These are phyloP conservation scores for Ophiostoma populinum DNA, from an alignment of 2,329 filamentous ascomycete species.

Conservation along the genomic window DNA sequence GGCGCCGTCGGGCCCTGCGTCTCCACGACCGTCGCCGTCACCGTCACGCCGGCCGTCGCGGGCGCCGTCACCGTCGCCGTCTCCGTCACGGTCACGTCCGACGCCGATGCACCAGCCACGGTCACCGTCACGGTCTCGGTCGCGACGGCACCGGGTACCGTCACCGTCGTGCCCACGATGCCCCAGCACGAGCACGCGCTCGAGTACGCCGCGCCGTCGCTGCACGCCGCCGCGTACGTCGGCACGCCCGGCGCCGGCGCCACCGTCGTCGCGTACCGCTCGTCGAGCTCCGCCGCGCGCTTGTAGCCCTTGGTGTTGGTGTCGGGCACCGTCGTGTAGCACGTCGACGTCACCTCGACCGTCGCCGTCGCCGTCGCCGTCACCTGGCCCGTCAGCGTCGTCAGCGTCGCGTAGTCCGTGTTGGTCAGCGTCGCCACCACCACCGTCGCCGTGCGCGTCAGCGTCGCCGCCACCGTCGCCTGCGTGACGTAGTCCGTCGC, in stretches of 20 bases:
- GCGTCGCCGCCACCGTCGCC: not conserved
- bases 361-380: not conserved
- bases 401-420: not conserved
- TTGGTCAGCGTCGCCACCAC: conserved; percentile 1
- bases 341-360: conserved; percentile 1
- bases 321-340: no score
- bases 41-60: not conserved
- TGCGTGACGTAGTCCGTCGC: not conserved
- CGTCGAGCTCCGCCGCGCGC: not conserved
- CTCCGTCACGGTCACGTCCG: conserved; percentile 1
- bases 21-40: conserved; percentile 1
- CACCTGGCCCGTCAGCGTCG: not conserved
- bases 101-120: not conserved
- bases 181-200: conserved; percentile 17
- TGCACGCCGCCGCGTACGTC: conserved; percentile 14
- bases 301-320: not conserved
- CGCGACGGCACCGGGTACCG: not conserved
- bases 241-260: not conserved
- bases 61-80: conserved; percentile 1
- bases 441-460: conserved; percentile 1
- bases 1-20: not conserved
- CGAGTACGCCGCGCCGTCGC: conserved; percentile 10
- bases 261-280: not conserved
- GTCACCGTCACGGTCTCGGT: not conserved
- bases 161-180: conserved; percentile 8